Evolutionary conservation across 345 rosid genomes (phyloP).

Genomic region (Litchi chinensis): DNA sequence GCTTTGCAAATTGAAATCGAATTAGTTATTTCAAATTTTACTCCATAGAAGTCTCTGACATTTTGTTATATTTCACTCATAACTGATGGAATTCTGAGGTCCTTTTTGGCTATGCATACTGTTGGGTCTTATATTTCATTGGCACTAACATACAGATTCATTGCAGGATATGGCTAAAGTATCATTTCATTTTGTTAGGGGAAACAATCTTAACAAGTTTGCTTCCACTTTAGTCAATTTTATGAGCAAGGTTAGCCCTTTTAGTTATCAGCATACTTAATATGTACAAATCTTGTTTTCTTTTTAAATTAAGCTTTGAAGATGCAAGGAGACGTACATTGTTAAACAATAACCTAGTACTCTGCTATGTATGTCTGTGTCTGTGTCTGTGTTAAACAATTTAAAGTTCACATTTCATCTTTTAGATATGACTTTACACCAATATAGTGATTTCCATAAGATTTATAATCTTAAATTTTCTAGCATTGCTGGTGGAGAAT

Average conservation of each 20-base stretch:
- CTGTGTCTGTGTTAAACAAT: background rate
- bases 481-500: background rate
- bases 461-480: background rate
- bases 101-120: slow-evolving; percentile 4
- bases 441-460: background rate
- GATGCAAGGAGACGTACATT: background rate
- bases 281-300: background rate
- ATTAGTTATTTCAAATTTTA: background rate
- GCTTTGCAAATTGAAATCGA: background rate
- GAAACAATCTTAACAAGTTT: slow-evolving; percentile 67
- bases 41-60: background rate
- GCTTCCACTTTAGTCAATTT: slow-evolving; percentile 76
- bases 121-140: background rate
- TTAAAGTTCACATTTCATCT: slow-evolving; percentile 2
- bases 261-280: background rate
- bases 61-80: background rate
- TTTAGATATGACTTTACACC: background rate
- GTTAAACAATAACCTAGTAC: background rate
- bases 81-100: slow-evolving; percentile 2
- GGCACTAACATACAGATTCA: slow-evolving; percentile 9
- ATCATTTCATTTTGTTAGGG: slow-evolving; percentile 86
- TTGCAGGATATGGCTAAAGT: slow-evolving; percentile 90
- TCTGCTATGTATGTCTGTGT: background rate
- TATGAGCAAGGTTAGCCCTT: slow-evolving; percentile 74
- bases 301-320: background rate